Base-by-base conservation (phyloP, 352 stramenopile species). In the Globisporangium paddicum region DNA sequence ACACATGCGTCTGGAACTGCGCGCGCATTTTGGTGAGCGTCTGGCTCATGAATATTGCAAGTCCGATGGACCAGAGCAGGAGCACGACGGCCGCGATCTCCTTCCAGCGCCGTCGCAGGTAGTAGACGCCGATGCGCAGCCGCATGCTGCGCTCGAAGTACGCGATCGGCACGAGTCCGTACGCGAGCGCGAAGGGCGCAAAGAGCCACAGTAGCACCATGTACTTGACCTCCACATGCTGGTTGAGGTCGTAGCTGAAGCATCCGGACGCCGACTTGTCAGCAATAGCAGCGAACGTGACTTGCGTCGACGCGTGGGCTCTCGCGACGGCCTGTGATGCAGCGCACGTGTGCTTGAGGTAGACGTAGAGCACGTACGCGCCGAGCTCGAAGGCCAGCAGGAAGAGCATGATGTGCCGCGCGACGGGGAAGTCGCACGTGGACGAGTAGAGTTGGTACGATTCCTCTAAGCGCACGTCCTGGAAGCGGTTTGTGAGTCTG, bases 371-470 rank as follows among this genome's bases (percentile, higher is more conserved):
- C 30, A 89, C 58, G 61, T 83, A 90, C 3, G 66, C 79, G 6
- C 70, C 66, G 26, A 81, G 42, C 67, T 93, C 74, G 42, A 77
- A 79, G 0, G 69, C 51, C 28, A 91, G 65, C 46, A 90, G 68
- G 28, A 82, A 73, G 46, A 91, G 58, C 67, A 89, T 72, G 44
- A 90, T 71, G 59, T 75, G 68, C 4, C 79, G 52, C 16, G 79
- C 78, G 11, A 83, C 70, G 3, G 76, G 68, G 52, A 93, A 82
- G 52, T 87, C 79, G 46, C 67, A 67, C 44, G 71, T 90, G n/a
- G 81, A 93, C 34, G 79, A 86, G 60, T 89, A 85, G 3, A 93
- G 60, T 52, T 93, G 83, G 57, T 90, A 93, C 44, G 81, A 90
- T 48, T 89, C 76, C 64, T 93, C 83, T 41, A 87, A 65, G 18